These are phyloP conservation scores for Suillus luteus DNA, from an alignment of 768 basidiomycete genomes.

Conservation along the genomic window DNA sequence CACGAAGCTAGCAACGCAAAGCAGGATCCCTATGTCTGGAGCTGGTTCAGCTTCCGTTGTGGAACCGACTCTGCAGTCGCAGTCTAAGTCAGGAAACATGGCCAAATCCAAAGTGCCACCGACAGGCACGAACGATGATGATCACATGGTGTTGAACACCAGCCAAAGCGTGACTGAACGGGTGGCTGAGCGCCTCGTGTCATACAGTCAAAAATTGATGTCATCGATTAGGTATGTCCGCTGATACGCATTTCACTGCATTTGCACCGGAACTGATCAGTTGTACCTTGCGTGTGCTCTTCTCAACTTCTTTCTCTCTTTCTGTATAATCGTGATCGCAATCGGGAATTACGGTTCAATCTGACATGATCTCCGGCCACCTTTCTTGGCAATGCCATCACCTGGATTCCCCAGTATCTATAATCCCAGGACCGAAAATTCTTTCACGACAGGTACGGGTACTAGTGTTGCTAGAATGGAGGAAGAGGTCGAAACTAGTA, in stretches of 20 bases:
- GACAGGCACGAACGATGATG: constrained; percentile 29
- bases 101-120: constrained; percentile 21
- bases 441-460: constrained; percentile 15
- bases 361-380: constrained; percentile 21
- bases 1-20: constrained; percentile 19
- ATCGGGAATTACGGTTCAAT: constrained; percentile 17
- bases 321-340: constrained; percentile 14
- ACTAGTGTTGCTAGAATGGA: constrained; percentile 18
- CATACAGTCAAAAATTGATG: constrained; percentile 49
- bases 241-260: constrained; percentile 21
- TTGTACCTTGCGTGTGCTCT: constrained; percentile 25
- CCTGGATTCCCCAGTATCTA: constrained; percentile 31
- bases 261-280: constrained; percentile 27
- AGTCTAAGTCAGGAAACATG: constrained; percentile 19
- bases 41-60: constrained; percentile 13
- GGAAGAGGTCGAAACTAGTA: constrained; percentile 7
- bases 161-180: constrained; percentile 30
- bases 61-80: constrained; percentile 15
- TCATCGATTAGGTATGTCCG: constrained; percentile 47
- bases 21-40: constrained; percentile 22
- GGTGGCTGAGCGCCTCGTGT: constrained; percentile 50
- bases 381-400: constrained; percentile 21
- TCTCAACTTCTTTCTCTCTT: constrained; percentile 20
- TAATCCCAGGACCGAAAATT: constrained; percentile 23
- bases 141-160: constrained; percentile 28